A percentile compares a stretch with the other conserved stretches of the same genome.
Evolutionary conservation across 768 basidiomycete genomes (phyloP).

Genomic region (Tephrocybe sp.): DNA sequence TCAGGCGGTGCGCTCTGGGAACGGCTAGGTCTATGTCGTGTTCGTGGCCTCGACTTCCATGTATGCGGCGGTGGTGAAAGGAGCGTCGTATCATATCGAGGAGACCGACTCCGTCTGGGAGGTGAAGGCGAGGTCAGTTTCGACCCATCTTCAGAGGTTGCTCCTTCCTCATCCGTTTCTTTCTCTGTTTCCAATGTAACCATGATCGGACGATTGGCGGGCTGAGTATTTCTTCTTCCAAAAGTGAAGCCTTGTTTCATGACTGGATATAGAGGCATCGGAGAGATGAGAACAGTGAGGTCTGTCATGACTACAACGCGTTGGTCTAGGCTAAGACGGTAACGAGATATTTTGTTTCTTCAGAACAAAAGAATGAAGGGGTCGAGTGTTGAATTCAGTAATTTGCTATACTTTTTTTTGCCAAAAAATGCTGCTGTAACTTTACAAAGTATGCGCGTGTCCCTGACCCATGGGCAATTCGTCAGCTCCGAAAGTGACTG

Average conservation of each 20-base stretch:
- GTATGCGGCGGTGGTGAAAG: constrained; percentile 52
- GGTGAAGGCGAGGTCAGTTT: constrained; percentile 5
- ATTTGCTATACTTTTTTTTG: too few relatives aligned
- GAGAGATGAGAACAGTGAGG: constrained; percentile 52
- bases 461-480: too few relatives aligned
- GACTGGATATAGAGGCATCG: constrained; percentile 41
- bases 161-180: constrained; percentile 22
- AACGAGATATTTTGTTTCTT: neutral
- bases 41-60: constrained; percentile 34
- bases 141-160: neutral
- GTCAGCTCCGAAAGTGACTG: too few relatives aligned
- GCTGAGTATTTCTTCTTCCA: constrained; percentile 25
- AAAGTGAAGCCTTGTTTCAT: constrained; percentile 32
- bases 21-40: constrained; percentile 41
- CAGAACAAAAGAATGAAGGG: too few relatives aligned
- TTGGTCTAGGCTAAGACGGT: neutral
- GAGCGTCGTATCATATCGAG: constrained; percentile 32
- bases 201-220: constrained; percentile 36
- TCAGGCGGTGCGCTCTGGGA: constrained; percentile 51
- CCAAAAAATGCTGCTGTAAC: too few relatives aligned
- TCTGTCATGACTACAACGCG: constrained; percentile 40
- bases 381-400: too few relatives aligned
- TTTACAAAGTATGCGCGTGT: too few relatives aligned
- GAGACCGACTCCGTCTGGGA: constrained; percentile 16
- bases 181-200: constrained; percentile 40